Evolutionary conservation across 106 monocot genomes (phyloP).

Genomic region (Dactylorhiza incarnata): DNA sequence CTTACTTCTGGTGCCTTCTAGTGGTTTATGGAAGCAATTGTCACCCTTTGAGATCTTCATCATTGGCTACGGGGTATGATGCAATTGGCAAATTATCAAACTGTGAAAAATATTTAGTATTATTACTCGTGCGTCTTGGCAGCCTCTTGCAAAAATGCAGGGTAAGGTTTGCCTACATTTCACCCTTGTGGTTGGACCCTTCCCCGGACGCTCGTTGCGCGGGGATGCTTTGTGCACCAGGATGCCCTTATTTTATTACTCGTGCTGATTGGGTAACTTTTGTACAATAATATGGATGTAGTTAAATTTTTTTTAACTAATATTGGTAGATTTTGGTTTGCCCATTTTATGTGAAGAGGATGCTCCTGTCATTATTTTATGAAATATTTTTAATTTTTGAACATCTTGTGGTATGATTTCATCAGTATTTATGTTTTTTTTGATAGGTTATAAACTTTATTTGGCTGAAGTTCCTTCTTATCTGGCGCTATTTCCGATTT

Average conservation of each 20-base stretch:
- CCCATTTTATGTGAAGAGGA: background rate
- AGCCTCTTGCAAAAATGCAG: too few species aligned
- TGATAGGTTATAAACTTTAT: slow-evolving; percentile 91
- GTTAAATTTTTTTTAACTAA: background rate
- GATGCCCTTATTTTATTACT: background rate
- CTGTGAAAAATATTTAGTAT: background rate
- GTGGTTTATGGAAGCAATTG: slow-evolving; percentile 72
- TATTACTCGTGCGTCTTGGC: background rate
- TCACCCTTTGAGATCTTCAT: slow-evolving; percentile 90
- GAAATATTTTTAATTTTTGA: background rate
- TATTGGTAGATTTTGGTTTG: background rate
- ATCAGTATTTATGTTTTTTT: background rate
- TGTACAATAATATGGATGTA: background rate
- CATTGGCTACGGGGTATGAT: slow-evolving; percentile 86
- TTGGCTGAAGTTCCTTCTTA: slow-evolving; percentile 96
- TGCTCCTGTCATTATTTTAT: background rate
- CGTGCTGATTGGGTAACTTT: background rate
- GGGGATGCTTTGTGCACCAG: too few species aligned
- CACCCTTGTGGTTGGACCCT: too few species aligned
- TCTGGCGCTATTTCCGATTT: slow-evolving; percentile 96
- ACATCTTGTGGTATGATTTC: background rate
- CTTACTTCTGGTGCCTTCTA: slow-evolving; percentile 17
- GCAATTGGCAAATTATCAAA: background rate
- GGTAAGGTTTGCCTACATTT: too few species aligned
- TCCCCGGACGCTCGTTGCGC: too few species aligned